These are phyloP conservation scores for Mycena leptocephala DNA, from an alignment of 768 basidiomycete genomes.

Conservation along the genomic window DNA sequence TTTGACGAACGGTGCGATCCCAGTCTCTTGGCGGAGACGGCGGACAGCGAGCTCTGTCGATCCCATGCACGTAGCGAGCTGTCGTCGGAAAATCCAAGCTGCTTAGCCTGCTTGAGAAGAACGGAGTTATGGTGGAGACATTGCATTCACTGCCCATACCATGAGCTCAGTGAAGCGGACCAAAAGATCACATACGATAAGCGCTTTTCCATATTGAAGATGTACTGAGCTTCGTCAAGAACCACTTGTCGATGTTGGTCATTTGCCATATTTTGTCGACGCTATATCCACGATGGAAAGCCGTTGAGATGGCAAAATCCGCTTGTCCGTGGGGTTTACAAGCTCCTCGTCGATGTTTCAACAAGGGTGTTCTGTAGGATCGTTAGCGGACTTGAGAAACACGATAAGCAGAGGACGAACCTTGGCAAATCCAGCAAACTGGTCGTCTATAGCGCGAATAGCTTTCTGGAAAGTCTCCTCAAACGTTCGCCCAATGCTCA, in stretches of 20 bases:
- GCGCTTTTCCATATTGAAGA: conserved; percentile 85
- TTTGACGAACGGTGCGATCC: conserved; percentile 93
- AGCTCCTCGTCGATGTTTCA: conserved; percentile 96
- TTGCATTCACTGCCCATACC: conserved; percentile 67
- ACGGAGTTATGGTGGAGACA: conserved; percentile 74
- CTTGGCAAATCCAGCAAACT: conserved; percentile 93
- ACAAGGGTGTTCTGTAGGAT: conserved; percentile 84
- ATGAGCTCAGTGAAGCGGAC: conserved; percentile 8
- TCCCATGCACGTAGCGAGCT: conserved; percentile 86
- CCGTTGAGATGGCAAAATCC: conserved; percentile 95
- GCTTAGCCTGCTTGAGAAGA: conserved; percentile 88
- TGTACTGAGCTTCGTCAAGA: conserved; percentile 91
- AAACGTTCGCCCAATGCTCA: conserved; percentile 98
- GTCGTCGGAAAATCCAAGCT: conserved; percentile 97
- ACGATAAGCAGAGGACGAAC: conserved; percentile 50
- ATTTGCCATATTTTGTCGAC: conserved; percentile 98
- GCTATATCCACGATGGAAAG: conserved; percentile 93
- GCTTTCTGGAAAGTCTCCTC: conserved; percentile 99
- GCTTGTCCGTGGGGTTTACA: conserved; percentile 95
- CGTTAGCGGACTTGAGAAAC: neutral
- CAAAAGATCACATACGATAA: conserved; percentile 73
- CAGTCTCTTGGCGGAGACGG: conserved; percentile 87
- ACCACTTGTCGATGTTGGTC: conserved; percentile 99
- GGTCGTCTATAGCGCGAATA: conserved; percentile 96
- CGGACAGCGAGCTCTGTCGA: conserved; percentile 97